These are phyloP conservation scores for Cladosporium oxysporum DNA, from an alignment of 2,329 filamentous ascomycete species.

Conservation along the genomic window DNA sequence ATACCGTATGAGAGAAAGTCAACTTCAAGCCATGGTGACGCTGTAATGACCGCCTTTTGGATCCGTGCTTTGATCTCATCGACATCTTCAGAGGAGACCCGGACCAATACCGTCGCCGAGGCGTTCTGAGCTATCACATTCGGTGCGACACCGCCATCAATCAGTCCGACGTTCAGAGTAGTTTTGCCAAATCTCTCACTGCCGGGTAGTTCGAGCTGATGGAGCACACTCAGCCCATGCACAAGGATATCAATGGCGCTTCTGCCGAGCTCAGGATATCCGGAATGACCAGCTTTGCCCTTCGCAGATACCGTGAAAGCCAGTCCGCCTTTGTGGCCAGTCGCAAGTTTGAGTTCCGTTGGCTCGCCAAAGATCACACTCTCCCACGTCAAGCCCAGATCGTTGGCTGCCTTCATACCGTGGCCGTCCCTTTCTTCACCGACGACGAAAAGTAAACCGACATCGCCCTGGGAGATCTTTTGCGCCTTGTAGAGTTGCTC, in stretches of 20 bases:
- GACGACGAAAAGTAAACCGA: conserved; percentile 62
- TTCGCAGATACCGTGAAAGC: conserved; percentile 65
- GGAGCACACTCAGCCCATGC: conserved; percentile 65
- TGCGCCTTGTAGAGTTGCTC: conserved; percentile 47
- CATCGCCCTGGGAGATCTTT: conserved; percentile 42
- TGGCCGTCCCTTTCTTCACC: conserved; percentile 78
- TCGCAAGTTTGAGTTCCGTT: conserved; percentile 79
- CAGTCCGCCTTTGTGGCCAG: conserved; percentile 83
- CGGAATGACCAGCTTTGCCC: conserved; percentile 79
- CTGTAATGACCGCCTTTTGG: neutral
- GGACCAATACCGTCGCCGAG: neutral
- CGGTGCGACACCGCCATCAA: conserved; percentile 77
- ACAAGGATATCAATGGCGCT: conserved; percentile 80
- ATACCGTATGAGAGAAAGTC: neutral
- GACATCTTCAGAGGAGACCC: conserved; percentile 1
- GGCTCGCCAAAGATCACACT: conserved; percentile 88
- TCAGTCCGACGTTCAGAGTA: conserved; percentile 77
- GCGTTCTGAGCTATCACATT: conserved; percentile 75
- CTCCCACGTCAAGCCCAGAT: conserved; percentile 49
- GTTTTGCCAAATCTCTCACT: conserved; percentile 79
- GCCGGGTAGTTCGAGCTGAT: conserved; percentile 68
- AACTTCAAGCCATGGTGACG: neutral
- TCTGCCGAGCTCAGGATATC: conserved; percentile 83
- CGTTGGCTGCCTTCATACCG: conserved; percentile 67
- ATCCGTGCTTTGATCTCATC: neutral